Base-by-base conservation (phyloP, 345 rosid genomes). In the Hibiscus mutabilis region DNA sequence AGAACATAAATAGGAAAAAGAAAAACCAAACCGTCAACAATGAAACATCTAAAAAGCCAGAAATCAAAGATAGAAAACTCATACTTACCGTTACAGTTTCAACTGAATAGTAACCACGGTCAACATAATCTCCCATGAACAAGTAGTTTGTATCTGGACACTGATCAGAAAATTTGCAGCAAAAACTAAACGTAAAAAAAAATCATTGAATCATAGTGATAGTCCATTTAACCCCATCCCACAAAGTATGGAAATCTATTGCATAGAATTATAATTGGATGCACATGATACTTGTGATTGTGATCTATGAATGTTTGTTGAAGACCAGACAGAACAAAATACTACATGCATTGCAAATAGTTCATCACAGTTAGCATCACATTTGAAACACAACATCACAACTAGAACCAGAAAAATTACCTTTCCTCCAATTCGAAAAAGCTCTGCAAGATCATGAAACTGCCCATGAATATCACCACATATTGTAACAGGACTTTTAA, bases 111-210 rank as follows among this genome's bases (percentile, higher is more conserved):
- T 31, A 31, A 31, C 35, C 6, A 31, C 35, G 35, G 4, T 31
- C 35, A 31, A 31, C 35, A 31, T 31, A 31, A 31, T 31, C 35
- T 31, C 35, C 0, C 35, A 31, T 31, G 35, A 31, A 31, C 35
- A 31, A 31, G 35, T 31, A 31, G 35, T 31, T 31, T 31, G 35
- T 31, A 31, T 4, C 96, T 86, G 98, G 98, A 74, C 98, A 93
- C 97, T 93, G 80, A 69, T 67, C 24, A 82, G 51, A 46, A 66
- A 60, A 62, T 63, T 66, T 49, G 21, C 40, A 78, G 37, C 53
- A 71, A 71, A 55, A 42, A 66, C 37, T 52, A 70, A 66, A 47
- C 29, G 22, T 53, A 21, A 53, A 60, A n/a, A n/a, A 31, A 31
- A 44, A n/a, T 12, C 10, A 31, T n/a, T 0, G n/a, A 74, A 44